Evolutionary conservation across 2,329 filamentous ascomycete species (phyloP).

Genomic region (Pseudocercospora fuligena): DNA sequence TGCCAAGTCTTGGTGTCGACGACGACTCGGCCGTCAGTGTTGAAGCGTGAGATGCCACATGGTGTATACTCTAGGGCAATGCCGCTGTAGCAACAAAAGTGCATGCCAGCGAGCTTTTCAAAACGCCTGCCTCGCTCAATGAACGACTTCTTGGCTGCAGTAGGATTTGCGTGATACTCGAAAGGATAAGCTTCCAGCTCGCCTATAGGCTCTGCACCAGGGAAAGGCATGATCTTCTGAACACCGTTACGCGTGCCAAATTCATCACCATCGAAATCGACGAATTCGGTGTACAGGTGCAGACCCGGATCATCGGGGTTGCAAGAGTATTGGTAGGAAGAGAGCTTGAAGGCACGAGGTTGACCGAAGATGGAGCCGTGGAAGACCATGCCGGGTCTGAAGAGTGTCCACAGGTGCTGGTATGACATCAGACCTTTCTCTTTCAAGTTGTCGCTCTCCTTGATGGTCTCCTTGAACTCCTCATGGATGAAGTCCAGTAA

Average conservation of each 20-base stretch:
- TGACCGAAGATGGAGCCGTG: conserved; percentile 39
- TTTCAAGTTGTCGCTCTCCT: conserved; percentile 37
- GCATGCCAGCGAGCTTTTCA: conserved; percentile 36
- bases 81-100: conserved; percentile 35
- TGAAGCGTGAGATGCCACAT: conserved; percentile 31
- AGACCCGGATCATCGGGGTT: conserved; percentile 31
- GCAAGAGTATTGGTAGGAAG: conserved; percentile 37
- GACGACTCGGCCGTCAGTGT: conserved; percentile 36
- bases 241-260: conserved; percentile 30
- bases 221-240: conserved; percentile 29
- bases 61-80: conserved; percentile 33
- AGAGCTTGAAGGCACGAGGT: conserved; percentile 37
- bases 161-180: conserved; percentile 25
- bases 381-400: conserved; percentile 42
- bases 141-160: conserved; percentile 28
- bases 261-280: conserved; percentile 43
- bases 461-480: conserved; percentile 36
- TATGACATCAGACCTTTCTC: conserved; percentile 41
- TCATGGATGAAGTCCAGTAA: conserved; percentile 40
- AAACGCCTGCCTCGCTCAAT: conserved; percentile 34
- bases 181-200: conserved; percentile 36
- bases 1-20: conserved; percentile 38
- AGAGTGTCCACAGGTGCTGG: conserved; percentile 51
- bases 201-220: conserved; percentile 30
- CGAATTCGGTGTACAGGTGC: conserved; percentile 35